Percentiles rank a stretch among this genome's conserved stretches.
These are phyloP conservation scores for Sporisorium graminicola DNA, from an alignment of 1,284 basidiomycete genomes.

Conservation along the genomic window DNA sequence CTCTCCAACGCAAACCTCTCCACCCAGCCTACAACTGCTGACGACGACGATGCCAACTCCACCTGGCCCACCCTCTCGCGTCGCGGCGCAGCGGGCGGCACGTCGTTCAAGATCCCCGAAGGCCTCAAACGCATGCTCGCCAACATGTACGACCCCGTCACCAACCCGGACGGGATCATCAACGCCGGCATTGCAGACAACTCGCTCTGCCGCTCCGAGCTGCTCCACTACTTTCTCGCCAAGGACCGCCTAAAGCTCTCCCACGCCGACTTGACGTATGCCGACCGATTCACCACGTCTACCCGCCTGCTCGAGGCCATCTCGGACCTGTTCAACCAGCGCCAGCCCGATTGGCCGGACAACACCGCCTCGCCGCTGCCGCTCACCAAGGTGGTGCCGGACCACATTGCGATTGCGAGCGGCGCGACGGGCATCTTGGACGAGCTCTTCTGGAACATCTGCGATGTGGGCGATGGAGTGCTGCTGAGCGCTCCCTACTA, in stretches of 20 bases:
- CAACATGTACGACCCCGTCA: constrained; percentile 46
- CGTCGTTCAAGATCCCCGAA: constrained; percentile 22
- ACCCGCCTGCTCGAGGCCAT: constrained; percentile 42
- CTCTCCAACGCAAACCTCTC: constrained; percentile 15
- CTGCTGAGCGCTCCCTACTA: constrained; percentile 56
- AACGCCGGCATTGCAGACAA: constrained; percentile 61
- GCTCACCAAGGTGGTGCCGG: constrained; percentile 31
- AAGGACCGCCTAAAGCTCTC: constrained; percentile 38
- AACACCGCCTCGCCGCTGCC: constrained; percentile 30
- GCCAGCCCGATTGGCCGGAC: constrained; percentile 38
- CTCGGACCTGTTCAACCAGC: constrained; percentile 42
- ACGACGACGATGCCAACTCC: constrained; percentile 3
- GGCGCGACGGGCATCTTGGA: constrained; percentile 59
- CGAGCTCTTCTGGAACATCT: constrained; percentile 53
- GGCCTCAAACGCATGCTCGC: constrained; percentile 28
- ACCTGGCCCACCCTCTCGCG: constrained; percentile 34
- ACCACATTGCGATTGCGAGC: constrained; percentile 54
- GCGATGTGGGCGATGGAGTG: constrained; percentile 54
- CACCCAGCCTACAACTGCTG: background rate
- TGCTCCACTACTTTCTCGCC: constrained; percentile 47
- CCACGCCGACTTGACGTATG: constrained; percentile 57
- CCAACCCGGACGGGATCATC: constrained; percentile 58
- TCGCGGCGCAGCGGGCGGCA: constrained; percentile 30
- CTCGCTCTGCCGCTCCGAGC: constrained; percentile 47
- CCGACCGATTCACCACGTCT: constrained; percentile 45